Conservation (phyloP, 345 rosid genomes). For the Sisymbrium irio region DNA sequence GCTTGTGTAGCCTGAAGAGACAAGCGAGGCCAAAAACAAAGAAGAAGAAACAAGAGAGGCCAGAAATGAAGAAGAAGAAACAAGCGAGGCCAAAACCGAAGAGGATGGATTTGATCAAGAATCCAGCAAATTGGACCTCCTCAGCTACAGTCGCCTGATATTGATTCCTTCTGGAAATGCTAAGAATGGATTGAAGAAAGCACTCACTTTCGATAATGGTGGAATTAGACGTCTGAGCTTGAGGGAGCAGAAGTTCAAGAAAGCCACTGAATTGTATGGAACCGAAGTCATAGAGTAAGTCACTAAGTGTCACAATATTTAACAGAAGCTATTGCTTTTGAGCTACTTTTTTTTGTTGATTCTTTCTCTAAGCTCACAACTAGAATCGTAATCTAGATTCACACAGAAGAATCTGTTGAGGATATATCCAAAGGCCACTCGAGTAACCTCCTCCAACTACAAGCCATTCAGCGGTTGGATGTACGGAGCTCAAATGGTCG, state of each 20-base stretch:
- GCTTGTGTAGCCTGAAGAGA: conserved; percentile 45
- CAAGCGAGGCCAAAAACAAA: conserved; percentile 18
- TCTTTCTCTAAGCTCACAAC: background rate
- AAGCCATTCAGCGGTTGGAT: conserved; percentile 72
- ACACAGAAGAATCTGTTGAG: conserved; percentile 69
- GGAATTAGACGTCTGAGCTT: conserved; percentile 61
- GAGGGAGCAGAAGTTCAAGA: conserved; percentile 62
- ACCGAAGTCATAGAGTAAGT: conserved; percentile 48
- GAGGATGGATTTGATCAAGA: conserved; percentile 34
- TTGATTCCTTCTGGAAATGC: conserved; percentile 60
- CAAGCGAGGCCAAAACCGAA: conserved; percentile 36
- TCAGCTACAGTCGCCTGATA: conserved; percentile 50
- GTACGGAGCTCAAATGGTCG: conserved; percentile 92
- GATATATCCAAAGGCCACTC: conserved; percentile 67
- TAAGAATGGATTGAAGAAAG: conserved; percentile 47
- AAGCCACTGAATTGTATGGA: conserved; percentile 51
- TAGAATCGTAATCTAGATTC: conserved; percentile 40
- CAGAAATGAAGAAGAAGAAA: conserved; percentile 33
- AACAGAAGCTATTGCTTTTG: background rate
- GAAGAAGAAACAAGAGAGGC: conserved; percentile 38
- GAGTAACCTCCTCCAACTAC: conserved; percentile 69
- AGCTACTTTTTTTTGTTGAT: background rate
- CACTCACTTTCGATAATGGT: conserved; percentile 45
- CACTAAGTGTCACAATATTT: conserved; percentile 23
- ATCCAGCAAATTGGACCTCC: conserved; percentile 29